A percentile compares a stretch with the other conserved stretches of the same genome.
phyloP scores from a whole-genome alignment of 192 early-diverging fungal species.

The Umbelopsis isabellina region DNA sequence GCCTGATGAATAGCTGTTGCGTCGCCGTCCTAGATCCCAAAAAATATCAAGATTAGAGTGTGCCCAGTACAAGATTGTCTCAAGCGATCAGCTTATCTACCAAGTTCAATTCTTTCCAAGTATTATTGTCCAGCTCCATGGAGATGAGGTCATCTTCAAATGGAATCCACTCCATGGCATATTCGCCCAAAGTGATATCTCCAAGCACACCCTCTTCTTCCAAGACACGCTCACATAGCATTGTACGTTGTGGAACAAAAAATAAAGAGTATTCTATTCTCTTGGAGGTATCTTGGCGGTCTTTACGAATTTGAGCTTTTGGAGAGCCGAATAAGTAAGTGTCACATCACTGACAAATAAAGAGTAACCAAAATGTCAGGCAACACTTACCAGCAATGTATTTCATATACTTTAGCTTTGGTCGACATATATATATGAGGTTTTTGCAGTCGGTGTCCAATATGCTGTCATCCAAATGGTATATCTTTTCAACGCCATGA shows the following conservation, averaged over 20 bases:
- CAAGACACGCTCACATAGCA: constrained; percentile 91
- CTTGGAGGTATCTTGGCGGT: neutral
- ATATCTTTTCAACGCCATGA: constrained; percentile 96
- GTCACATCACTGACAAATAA: neutral
- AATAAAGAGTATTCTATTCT: constrained; percentile 69
- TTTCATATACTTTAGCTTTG: constrained; percentile 79
- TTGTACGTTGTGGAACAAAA: constrained; percentile 87
- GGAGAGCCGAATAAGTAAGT: neutral
- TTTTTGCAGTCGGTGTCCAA: constrained; percentile 73
- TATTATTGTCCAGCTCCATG: constrained; percentile 78
- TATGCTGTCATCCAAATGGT: constrained; percentile 69
- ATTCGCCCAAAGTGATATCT: constrained; percentile 84
- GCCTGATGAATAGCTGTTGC: constrained; percentile 71
- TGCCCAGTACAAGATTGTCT: too few species aligned
- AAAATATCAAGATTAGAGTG: neutral
- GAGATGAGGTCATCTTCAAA: constrained; percentile 90
- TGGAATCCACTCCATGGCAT: constrained; percentile 87
- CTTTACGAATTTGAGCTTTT: constrained; percentile 1
- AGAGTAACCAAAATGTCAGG: neutral
- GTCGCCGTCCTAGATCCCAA: constrained; percentile 66
- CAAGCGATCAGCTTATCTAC: constrained; percentile 6
- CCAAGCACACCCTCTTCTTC: constrained; percentile 94
- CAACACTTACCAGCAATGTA: constrained; percentile 70
- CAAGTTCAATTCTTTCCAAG: constrained; percentile 84
- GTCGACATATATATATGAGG: constrained; percentile 85